Conservation (phyloP, 2,329 filamentous ascomycete species). For the Alternaria rosae region DNA sequence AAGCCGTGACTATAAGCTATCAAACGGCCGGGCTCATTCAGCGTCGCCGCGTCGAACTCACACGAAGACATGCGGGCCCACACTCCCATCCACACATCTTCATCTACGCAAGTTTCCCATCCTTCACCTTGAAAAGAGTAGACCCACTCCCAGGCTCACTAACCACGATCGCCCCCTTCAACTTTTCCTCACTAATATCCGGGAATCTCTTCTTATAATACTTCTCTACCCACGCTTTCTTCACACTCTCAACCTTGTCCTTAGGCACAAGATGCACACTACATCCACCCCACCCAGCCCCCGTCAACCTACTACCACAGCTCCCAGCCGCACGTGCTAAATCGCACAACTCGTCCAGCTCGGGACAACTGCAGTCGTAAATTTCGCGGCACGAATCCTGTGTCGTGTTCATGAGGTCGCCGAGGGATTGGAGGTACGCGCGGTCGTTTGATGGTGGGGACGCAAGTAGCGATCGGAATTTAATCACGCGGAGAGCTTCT, state of each 20-base stretch:
- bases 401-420: conserved; percentile 85
- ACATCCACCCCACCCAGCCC: conserved; percentile 96
- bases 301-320: conserved; percentile 85
- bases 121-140: conserved; percentile 46
- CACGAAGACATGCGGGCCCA: neutral
- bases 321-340: conserved; percentile 81
- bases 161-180: conserved; percentile 82
- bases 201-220: conserved; percentile 81
- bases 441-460: conserved; percentile 57
- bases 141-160: conserved; percentile 82
- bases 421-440: conserved; percentile 76
- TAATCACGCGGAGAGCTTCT: conserved; percentile 84
- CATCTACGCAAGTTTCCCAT: conserved; percentile 38
- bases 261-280: conserved; percentile 91
- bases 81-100: neutral
- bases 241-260: conserved; percentile 80
- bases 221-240: conserved; percentile 76
- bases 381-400: conserved; percentile 85
- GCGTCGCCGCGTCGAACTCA: neutral
- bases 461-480: conserved; percentile 79
- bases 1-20: neutral
- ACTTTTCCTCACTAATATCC: conserved; percentile 73
- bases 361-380: conserved; percentile 91
- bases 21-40: neutral
- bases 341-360: conserved; percentile 87